These are phyloP conservation scores for Dunaliella salina DNA, from an alignment of 163 green algal species.

Conservation along the genomic window DNA sequence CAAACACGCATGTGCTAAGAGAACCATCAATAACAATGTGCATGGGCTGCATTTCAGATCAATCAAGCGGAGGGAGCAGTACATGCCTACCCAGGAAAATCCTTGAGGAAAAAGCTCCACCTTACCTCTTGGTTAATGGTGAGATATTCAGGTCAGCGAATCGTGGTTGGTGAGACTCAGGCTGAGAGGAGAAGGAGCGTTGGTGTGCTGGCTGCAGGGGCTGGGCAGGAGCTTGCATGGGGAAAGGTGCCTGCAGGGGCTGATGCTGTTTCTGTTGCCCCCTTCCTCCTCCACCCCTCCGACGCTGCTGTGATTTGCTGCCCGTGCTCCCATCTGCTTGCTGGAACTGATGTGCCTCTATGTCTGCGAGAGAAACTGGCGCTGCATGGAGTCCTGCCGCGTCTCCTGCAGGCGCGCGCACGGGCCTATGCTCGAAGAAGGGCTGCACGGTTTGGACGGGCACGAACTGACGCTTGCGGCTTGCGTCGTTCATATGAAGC, in stretches of 20 bases:
- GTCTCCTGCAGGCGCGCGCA: neutral
- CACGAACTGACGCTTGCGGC: neutral
- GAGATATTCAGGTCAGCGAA: neutral
- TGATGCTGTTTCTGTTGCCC: neutral
- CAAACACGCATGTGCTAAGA: no score
- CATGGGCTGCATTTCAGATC: no score
- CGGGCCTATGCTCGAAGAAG: no score
- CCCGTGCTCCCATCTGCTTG: neutral
- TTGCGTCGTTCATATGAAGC: neutral
- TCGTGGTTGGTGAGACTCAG: neutral
- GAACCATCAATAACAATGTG: no score
- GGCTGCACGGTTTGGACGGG: neutral
- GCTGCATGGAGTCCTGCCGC: neutral
- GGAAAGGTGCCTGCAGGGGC: no score
- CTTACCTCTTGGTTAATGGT: neutral
- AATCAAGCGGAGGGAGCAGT: no score
- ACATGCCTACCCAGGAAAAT: no score
- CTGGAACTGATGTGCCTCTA: neutral
- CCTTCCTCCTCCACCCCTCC: neutral
- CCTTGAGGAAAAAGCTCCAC: no score
- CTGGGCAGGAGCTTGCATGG: neutral
- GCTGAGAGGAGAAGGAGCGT: neutral
- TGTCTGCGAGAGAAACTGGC: no score
- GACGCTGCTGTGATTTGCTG: neutral
- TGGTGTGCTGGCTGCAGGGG: neutral